Conservation (phyloP, 768 basidiomycete species). For the Rickenella mellea region DNA sequence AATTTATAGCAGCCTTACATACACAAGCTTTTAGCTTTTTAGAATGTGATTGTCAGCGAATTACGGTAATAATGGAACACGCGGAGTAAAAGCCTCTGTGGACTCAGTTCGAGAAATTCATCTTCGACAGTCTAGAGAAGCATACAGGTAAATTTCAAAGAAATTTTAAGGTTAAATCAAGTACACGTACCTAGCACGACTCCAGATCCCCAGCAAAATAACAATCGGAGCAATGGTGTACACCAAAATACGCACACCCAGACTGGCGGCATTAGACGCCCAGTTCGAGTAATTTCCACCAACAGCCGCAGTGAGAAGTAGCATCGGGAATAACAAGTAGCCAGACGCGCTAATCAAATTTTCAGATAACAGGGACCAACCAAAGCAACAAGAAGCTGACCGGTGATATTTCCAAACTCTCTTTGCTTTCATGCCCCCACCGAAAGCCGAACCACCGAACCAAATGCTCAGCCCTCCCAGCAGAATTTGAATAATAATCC, state of each 20-base stretch:
- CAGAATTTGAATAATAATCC: constrained; percentile 51
- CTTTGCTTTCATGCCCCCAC: constrained; percentile 65
- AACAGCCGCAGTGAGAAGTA: constrained; percentile 55
- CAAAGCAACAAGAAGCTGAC: constrained; percentile 13
- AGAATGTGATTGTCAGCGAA: too few relatives aligned
- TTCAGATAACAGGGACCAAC: constrained; percentile 3
- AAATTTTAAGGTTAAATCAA: too few relatives aligned
- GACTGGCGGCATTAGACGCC: constrained; percentile 30
- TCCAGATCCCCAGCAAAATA: constrained; percentile 21
- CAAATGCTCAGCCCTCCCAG: constrained; percentile 76
- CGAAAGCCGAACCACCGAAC: constrained; percentile 60
- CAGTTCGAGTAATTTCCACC: constrained; percentile 66
- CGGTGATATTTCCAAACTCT: constrained; percentile 79
- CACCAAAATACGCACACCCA: constrained; percentile 34
- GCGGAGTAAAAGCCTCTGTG: too few relatives aligned
- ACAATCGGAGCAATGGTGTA: constrained; percentile 46
- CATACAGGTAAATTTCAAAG: too few relatives aligned
- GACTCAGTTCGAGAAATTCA: too few relatives aligned
- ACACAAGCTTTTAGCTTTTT: too few relatives aligned
- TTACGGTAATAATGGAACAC: too few relatives aligned
- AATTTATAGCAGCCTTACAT: too few relatives aligned
- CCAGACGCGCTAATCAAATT: constrained; percentile 81
- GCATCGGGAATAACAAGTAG: constrained; percentile 55
- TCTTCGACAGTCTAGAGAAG: constrained; percentile 8
- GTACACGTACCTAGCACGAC: too few relatives aligned